Evolutionary conservation across 306 rosid species (phyloP).

Genomic region (Corylus avellana): DNA sequence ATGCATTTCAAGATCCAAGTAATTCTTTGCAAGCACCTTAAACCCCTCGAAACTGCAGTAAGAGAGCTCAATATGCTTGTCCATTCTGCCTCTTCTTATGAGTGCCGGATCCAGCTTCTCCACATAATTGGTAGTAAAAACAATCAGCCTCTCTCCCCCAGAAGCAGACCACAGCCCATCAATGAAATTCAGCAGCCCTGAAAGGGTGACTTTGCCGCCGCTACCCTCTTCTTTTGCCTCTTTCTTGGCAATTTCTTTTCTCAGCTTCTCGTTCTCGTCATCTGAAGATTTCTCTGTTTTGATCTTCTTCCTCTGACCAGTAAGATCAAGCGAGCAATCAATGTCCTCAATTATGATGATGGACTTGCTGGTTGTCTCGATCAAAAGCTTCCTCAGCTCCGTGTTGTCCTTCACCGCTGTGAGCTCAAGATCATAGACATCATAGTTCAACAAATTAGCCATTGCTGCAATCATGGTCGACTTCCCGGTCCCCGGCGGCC

Average conservation of each 20-base stretch:
- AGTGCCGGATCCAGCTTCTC: conserved; percentile 91
- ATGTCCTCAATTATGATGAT: conserved; percentile 87
- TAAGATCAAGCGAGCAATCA: conserved; percentile 89
- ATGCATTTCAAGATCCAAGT: conserved; percentile 58
- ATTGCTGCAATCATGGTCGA: conserved; percentile 87
- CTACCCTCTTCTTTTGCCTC: conserved; percentile 55
- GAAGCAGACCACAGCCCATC: conserved; percentile 89
- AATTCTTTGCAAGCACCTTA: conserved; percentile 70
- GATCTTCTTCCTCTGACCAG: conserved; percentile 84
- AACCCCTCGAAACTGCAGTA: conserved; percentile 76
- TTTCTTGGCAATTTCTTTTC: conserved; percentile 38
- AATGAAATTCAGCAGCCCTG: conserved; percentile 79
- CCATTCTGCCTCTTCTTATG: conserved; percentile 83
- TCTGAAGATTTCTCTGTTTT: conserved; percentile 43
- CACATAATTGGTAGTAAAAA: conserved; percentile 76
- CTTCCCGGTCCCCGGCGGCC: conserved; percentile 84
- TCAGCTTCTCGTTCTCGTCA: conserved; percentile 40
- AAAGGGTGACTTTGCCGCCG: conserved; percentile 70
- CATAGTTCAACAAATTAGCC: conserved; percentile 75
- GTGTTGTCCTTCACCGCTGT: conserved; percentile 91
- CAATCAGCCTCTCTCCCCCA: conserved; percentile 79
- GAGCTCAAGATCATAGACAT: conserved; percentile 84
- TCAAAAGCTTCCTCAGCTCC: conserved; percentile 78
- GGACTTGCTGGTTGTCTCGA: conserved; percentile 78
- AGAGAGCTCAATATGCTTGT: conserved; percentile 72